A percentile compares a stretch with the other conserved stretches of the same genome.
phyloP scores from a whole-genome alignment of 805 yeast species.

The Jamesozyma piceae region DNA sequence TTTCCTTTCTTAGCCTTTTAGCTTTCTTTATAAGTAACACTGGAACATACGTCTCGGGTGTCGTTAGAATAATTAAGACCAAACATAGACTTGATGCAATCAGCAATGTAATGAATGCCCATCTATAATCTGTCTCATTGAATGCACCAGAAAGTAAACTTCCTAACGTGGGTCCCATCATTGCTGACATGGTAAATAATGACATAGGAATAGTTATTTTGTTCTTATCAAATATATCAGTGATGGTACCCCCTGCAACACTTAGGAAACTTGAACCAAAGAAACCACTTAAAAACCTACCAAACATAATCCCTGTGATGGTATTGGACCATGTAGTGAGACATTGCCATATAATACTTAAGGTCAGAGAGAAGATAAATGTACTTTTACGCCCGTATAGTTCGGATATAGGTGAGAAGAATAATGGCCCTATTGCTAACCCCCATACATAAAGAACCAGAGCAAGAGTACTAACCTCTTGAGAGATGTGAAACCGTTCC shows the following conservation, averaged over 20 bases:
- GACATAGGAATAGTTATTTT: slow-evolving; percentile 65
- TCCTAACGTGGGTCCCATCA: slow-evolving; percentile 62
- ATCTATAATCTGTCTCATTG: slow-evolving; percentile 46
- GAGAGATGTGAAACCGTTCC: slow-evolving; percentile 40
- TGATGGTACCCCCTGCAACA: slow-evolving; percentile 69
- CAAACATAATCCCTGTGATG: slow-evolving; percentile 53
- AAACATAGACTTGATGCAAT: slow-evolving; percentile 55
- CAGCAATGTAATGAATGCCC: slow-evolving; percentile 59
- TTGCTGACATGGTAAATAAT: slow-evolving; percentile 52
- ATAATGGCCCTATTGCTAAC: slow-evolving; percentile 57
- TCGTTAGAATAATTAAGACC: slow-evolving; percentile 35
- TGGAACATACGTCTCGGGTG: slow-evolving; percentile 60
- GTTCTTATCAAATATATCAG: slow-evolving; percentile 55
- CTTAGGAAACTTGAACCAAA: slow-evolving; percentile 68
- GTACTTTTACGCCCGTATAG: slow-evolving; percentile 53
- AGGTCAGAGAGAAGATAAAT: slow-evolving; percentile 47
- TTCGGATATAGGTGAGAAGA: slow-evolving; percentile 62
- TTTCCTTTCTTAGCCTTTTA: slow-evolving; percentile 38
- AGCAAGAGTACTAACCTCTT: slow-evolving; percentile 47
- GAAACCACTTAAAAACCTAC: slow-evolving; percentile 60
- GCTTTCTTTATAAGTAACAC: slow-evolving; percentile 45
- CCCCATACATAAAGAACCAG: slow-evolving; percentile 63
- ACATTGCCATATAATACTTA: slow-evolving; percentile 51
- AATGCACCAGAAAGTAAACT: slow-evolving; percentile 55
- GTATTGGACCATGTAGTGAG: slow-evolving; percentile 49